Conservation (phyloP, 176 grass and related monocot genomes). For the Chrysopogon serrulatus region DNA sequence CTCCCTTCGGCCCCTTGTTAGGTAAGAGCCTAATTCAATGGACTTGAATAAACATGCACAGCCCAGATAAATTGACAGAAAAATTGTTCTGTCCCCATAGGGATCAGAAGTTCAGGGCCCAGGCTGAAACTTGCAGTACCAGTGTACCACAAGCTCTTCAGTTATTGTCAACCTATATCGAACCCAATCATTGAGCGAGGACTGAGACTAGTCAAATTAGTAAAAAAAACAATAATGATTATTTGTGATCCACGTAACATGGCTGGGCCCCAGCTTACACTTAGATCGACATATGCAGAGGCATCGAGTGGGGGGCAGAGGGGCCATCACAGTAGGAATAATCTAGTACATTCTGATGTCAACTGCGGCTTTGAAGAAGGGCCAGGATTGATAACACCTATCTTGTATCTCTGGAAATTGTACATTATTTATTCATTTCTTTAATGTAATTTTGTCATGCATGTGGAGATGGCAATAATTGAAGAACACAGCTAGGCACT, state of each 20-base stretch:
- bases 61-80: not conserved
- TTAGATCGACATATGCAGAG: conserved; percentile 30
- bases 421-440: conserved; percentile 11
- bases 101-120: not conserved
- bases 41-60: conserved; percentile 3
- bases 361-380: conserved; percentile 5
- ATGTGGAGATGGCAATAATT: conserved; percentile 24
- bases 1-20: not conserved
- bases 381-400: not conserved
- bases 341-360: not conserved
- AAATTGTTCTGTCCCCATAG: conserved; percentile 3
- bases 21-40: conserved; percentile 2
- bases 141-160: not conserved
- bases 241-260: conserved; percentile 26
- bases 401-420: not conserved
- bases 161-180: conserved; percentile 7
- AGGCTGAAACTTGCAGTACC: not conserved
- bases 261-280: not conserved
- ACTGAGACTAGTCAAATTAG: not conserved
- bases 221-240: not conserved
- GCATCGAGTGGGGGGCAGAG: not conserved
- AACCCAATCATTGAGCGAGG: conserved; percentile 28
- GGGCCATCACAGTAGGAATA: not conserved
- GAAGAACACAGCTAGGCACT: not conserved
- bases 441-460: not conserved